Base-by-base conservation (phyloP, 2,329 filamentous ascomycete genomes). In the Xylariaceae sp. region DNA sequence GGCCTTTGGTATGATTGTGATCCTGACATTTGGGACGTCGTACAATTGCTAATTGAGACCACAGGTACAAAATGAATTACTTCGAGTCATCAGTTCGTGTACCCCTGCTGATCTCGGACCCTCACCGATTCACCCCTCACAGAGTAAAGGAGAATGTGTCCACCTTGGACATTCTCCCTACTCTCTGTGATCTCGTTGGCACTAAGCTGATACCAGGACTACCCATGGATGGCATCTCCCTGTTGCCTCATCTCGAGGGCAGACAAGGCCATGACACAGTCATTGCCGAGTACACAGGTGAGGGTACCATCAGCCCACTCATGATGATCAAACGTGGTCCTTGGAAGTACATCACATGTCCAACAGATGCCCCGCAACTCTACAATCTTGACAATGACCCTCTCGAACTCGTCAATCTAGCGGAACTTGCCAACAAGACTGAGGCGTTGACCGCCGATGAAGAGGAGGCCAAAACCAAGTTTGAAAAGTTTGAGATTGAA, bases 261-360 rank as follows among this genome's bases (percentile, higher is more conserved):
- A 75, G 76, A 18, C 74, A 83, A n/a, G 86, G 84, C 47, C 87
- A 88, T 61, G 92, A 97, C 73, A 94, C 89, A 9, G 92, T 94
- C n/a, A 88, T 93, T 68, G 92, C 91, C 61, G 92, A 97, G 77
- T 97, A 97, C 77, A 96, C 93, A 70, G 92, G 91, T 53, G 92
- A 97, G 75, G 92, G 92, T 52, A 96, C 92, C 1, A 81, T 96
- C 58, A 87, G 89, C 3, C 92, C 92, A 1, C 83, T 95, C 58
- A 90, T 96, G 81, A 97, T 97, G 92, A 97, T 97, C 71, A 87
- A 89, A 59, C 87, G 91, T 57, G 90, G 90, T 7, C 81, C 83
- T 51, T 97, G 90, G 90, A 97, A 97, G 79, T 96, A 92, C 73
- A 86, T 94, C 64, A 91, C 84, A 64, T 96, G 91, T 69, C 86